phyloP scores from a whole-genome alignment of 1,139 yeast genomes.

The Eremothecium coryli region DNA sequence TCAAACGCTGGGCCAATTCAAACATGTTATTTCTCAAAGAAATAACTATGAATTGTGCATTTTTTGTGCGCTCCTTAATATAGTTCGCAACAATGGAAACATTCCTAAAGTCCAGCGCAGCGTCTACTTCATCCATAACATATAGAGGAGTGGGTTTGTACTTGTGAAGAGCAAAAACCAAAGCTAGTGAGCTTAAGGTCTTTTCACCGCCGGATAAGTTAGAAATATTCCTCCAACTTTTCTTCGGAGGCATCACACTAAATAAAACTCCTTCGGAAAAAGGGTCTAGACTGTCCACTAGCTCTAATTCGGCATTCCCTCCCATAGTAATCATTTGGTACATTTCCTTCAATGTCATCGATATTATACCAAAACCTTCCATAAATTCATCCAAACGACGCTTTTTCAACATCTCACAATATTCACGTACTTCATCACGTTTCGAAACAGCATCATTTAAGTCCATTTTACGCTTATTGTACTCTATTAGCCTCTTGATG shows the following conservation, averaged over 20 bases:
- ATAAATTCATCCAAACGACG: conserved; percentile 80
- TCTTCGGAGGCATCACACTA: conserved; percentile 98
- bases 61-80: conserved; percentile 88
- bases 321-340: conserved; percentile 99
- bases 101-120: conserved; percentile 93
- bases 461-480: conserved; percentile 50
- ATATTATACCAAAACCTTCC: conserved; percentile 83
- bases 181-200: conserved; percentile 86
- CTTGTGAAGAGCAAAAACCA: conserved; percentile 92
- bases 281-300: conserved; percentile 95
- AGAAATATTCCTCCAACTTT: conserved; percentile 92
- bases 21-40: conserved; percentile 96
- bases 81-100: conserved; percentile 96
- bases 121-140: conserved; percentile 99
- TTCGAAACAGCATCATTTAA: conserved; percentile 56
- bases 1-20: conserved; percentile 86
- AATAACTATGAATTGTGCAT: conserved; percentile 94
- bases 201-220: conserved; percentile 97
- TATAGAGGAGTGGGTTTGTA: conserved; percentile 96
- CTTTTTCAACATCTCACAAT: conserved; percentile 62
- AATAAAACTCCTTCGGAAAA: conserved; percentile 93
- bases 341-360: conserved; percentile 89
- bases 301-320: conserved; percentile 94
- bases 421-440: conserved; percentile 57
- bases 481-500: conserved; percentile 58